Conservation (phyloP, 1,139 yeast species). For the Suhomyces bolitotheri region DNA sequence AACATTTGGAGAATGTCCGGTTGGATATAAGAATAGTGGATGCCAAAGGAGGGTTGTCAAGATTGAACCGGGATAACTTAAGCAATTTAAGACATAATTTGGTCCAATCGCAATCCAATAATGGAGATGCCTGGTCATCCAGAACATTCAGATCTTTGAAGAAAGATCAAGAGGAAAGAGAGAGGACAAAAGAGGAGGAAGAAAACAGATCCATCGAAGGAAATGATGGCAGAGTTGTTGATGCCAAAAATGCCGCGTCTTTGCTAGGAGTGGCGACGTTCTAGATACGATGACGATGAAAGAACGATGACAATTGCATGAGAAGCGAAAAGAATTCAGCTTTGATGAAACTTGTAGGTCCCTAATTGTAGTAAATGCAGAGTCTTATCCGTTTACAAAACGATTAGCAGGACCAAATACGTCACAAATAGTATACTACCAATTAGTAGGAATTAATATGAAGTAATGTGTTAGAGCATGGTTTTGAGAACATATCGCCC, state of each 20-base stretch:
- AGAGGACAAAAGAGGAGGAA: slow-evolving; percentile 18
- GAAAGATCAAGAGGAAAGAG: slow-evolving; percentile 31
- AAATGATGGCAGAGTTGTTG: slow-evolving; percentile 45
- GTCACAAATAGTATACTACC: no score
- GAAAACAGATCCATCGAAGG: slow-evolving; percentile 22
- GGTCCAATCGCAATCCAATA: slow-evolving; percentile 49
- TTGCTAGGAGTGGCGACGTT: slow-evolving; percentile 77
- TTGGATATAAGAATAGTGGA: slow-evolving; percentile 76
- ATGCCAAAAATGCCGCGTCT: slow-evolving; percentile 82
- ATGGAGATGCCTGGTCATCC: slow-evolving; percentile 65
- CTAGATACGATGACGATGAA: no score
- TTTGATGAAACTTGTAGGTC: no score
- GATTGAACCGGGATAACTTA: slow-evolving; percentile 75
- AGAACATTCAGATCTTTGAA: slow-evolving; percentile 61
- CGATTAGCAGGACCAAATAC: no score
- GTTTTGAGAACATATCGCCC: no score
- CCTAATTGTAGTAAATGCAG: no score
- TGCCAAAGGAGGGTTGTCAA: slow-evolving; percentile 74
- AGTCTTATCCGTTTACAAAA: no score
- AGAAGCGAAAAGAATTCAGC: no score
- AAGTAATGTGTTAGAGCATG: no score
- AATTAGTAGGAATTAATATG: no score
- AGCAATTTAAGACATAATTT: slow-evolving; percentile 47
- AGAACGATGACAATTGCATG: no score
- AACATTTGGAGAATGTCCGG: slow-evolving; percentile 73